Percentiles rank a stretch among this genome's conserved stretches.
Evolutionary conservation across 1,284 basidiomycete genomes (phyloP).

Genomic region (Naganishia sp.): DNA sequence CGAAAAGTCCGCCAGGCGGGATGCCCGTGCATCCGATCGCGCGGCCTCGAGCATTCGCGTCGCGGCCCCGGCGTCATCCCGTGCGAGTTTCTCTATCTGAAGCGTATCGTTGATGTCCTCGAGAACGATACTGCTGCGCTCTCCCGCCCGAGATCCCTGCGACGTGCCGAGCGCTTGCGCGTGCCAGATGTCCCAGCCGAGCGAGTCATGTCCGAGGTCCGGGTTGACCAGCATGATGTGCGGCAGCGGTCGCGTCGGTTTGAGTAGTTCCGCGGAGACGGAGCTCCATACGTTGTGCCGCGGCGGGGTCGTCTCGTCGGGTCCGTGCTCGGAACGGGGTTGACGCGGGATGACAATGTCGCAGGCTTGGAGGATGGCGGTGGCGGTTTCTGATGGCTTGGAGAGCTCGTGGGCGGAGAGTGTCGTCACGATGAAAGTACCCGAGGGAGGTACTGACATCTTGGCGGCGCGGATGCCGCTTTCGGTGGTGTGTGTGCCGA

Average conservation of each 20-base stretch:
- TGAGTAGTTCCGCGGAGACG: constrained; percentile 45
- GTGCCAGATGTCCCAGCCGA: background rate
- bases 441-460: background rate
- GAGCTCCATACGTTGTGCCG: background rate
- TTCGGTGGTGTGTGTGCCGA: background rate
- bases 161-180: constrained; percentile 18
- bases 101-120: constrained; percentile 26
- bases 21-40: background rate
- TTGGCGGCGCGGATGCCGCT: background rate
- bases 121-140: background rate
- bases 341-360: constrained; percentile 1
- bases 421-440: constrained; percentile 5
- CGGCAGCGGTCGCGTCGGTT: constrained; percentile 53
- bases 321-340: background rate
- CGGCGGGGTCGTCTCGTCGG: background rate
- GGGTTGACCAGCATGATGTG: constrained; percentile 51
- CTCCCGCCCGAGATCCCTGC: constrained; percentile 25
- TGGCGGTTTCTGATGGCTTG: background rate
- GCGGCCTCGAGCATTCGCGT: background rate
- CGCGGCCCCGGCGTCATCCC: background rate
- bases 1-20: background rate
- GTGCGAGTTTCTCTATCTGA: background rate
- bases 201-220: constrained; percentile 2
- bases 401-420: constrained; percentile 30
- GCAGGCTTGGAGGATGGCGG: constrained; percentile 36